phyloP scores from a whole-genome alignment of 805 yeast species.

The Candida schatavii region DNA sequence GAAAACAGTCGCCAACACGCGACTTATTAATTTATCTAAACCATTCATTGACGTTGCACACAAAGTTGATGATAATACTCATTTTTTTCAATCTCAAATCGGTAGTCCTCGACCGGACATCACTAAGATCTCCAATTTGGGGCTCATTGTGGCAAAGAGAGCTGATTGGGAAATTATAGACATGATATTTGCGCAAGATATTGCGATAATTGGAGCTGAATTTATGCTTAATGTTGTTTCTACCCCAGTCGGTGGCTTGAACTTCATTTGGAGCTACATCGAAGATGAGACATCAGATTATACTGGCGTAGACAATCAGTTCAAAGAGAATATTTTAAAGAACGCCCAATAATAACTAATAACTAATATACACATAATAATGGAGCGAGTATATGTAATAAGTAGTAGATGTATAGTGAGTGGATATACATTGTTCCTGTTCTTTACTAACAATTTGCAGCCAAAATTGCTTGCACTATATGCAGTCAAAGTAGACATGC shows the following conservation, averaged over 20 bases:
- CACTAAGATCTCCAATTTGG: slow-evolving; percentile 36
- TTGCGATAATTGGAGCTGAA: slow-evolving; percentile 33
- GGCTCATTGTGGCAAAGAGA: slow-evolving; percentile 16
- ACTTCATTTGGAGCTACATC: slow-evolving; percentile 29
- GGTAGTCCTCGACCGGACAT: slow-evolving; percentile 29
- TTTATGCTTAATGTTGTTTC: slow-evolving; percentile 32
- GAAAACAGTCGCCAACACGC: slow-evolving; percentile 17
- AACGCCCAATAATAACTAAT: too few relatives aligned
- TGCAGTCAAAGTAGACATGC: too few relatives aligned
- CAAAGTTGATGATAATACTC: slow-evolving; percentile 13
- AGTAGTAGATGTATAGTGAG: too few relatives aligned
- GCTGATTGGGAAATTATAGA: slow-evolving; percentile 27
- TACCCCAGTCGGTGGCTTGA: slow-evolving; percentile 31
- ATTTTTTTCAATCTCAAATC: slow-evolving; percentile 20
- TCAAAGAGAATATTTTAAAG: not conserved
- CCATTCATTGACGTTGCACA: slow-evolving; percentile 17
- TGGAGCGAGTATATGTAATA: not conserved
- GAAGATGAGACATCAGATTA: slow-evolving; percentile 14
- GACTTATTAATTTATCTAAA: slow-evolving; percentile 21
- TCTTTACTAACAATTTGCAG: too few relatives aligned
- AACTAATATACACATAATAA: not conserved
- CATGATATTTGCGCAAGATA: slow-evolving; percentile 35
- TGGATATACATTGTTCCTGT: too few relatives aligned
- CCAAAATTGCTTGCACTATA: too few relatives aligned
- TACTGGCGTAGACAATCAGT: not conserved